These are phyloP conservation scores for Rhinocladiella mackenziei DNA, from an alignment of 2,329 filamentous ascomycete species.

Conservation along the genomic window DNA sequence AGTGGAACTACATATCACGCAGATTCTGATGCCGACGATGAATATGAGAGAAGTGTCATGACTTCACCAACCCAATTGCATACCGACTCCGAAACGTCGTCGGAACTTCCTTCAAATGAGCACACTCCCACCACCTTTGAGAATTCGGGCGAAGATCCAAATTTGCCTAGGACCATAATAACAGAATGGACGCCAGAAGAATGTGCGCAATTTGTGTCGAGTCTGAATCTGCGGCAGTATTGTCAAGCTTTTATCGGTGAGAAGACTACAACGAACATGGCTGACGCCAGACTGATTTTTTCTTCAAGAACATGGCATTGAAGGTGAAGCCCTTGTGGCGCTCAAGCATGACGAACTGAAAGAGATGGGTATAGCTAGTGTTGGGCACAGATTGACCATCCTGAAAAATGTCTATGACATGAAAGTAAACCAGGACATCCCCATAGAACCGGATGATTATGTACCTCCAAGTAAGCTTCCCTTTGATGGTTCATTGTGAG, in stretches of 20 bases:
- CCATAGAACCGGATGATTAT: conserved; percentile 89
- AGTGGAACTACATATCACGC: conserved; percentile 51
- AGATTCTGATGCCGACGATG: conserved; percentile 63
- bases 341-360: conserved; percentile 90
- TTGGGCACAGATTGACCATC: conserved; percentile 90
- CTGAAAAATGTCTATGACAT: conserved; percentile 95
- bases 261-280: conserved; percentile 31
- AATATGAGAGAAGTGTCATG: conserved; percentile 59
- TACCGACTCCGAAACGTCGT: conserved; percentile 56
- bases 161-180: conserved; percentile 54
- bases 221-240: conserved; percentile 77
- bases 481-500: conserved; percentile 2
- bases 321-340: conserved; percentile 83
- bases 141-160: conserved; percentile 48
- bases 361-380: conserved; percentile 87
- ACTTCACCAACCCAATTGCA: conserved; percentile 53
- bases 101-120: conserved; percentile 56
- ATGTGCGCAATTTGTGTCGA: conserved; percentile 81
- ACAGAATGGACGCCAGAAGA: conserved; percentile 70
- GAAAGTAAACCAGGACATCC: conserved; percentile 89
- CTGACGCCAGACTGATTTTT: conserved; percentile 12
- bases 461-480: conserved; percentile 74
- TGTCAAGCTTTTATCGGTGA: conserved; percentile 75
- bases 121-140: conserved; percentile 61
- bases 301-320: conserved; percentile 81